Conservation (phyloP, 345 rosid species). For the Moringa oleifera region DNA sequence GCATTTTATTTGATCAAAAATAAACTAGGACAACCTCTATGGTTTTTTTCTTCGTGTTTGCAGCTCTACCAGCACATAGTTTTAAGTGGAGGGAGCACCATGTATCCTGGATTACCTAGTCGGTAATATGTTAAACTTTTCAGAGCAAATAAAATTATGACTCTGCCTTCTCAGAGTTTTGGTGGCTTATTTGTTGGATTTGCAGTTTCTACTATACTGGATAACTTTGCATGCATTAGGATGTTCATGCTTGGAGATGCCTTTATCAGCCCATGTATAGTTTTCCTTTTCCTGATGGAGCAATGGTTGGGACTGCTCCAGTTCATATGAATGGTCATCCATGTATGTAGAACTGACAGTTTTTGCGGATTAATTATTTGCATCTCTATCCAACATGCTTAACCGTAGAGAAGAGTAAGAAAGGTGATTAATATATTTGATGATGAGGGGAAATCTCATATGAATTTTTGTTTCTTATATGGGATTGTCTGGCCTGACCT, state of each 20-base stretch:
- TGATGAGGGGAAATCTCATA: too few species aligned
- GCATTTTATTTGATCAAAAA: neutral
- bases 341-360: too few species aligned
- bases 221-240: neutral
- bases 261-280: neutral
- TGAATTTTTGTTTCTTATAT: too few species aligned
- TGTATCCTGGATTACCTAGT: conserved; percentile 99
- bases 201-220: neutral
- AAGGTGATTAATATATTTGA: too few species aligned
- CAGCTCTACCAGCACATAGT: conserved; percentile 98
- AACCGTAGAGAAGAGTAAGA: too few species aligned
- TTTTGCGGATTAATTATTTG: too few species aligned
- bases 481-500: too few species aligned
- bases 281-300: neutral
- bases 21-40: conserved; percentile 8
- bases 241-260: neutral
- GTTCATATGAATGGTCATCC: too few species aligned
- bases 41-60: conserved; percentile 19
- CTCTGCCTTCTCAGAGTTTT: neutral
- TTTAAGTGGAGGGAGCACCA: conserved; percentile 98
- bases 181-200: neutral
- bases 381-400: too few species aligned
- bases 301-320: too few species aligned
- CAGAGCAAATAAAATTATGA: neutral
- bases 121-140: conserved; percentile 40